phyloP scores from a whole-genome alignment of 768 basidiomycete species.

The Rhizopogon rudus region DNA sequence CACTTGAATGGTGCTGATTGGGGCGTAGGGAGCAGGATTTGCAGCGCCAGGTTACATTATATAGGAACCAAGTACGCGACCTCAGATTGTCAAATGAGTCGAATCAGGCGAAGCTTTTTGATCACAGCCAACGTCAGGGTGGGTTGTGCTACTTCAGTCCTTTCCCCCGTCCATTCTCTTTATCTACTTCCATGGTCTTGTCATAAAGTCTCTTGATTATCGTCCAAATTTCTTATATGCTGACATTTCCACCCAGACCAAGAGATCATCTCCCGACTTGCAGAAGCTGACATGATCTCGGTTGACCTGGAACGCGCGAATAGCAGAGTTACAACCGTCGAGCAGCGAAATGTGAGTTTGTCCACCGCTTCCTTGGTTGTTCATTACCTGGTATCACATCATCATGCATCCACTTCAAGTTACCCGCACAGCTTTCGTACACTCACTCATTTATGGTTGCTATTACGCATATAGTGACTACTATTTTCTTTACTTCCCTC shows the following conservation, averaged over 20 bases:
- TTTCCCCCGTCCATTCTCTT: not conserved
- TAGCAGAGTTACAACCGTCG: slow-evolving; percentile 85
- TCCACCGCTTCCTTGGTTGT: not conserved
- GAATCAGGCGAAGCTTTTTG: slow-evolving; percentile 87
- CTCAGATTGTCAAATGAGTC: slow-evolving; percentile 88
- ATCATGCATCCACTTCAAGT: not conserved
- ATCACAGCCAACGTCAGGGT: slow-evolving; percentile 92
- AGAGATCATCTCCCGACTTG: slow-evolving; percentile 84
- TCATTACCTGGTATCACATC: not conserved
- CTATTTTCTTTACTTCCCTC: not conserved
- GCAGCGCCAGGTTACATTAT: slow-evolving; percentile 84
- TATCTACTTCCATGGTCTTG: not conserved
- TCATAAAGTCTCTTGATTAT: not conserved
- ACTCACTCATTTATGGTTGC: no score
- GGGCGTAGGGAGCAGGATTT: slow-evolving; percentile 82
- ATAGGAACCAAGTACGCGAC: slow-evolving; percentile 85
- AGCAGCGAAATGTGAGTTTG: slow-evolving; percentile 78
- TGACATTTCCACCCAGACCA: slow-evolving; percentile 52
- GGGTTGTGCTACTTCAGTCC: slow-evolving; percentile 5
- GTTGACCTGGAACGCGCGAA: slow-evolving; percentile 96
- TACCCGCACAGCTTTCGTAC: not conserved
- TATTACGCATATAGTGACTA: not conserved
- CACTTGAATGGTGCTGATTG: not conserved
- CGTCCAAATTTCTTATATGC: not conserved
- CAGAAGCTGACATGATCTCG: slow-evolving; percentile 92